Base-by-base conservation (phyloP, 805 yeast genomes). In the Cyberlindnera mississippiensis region DNA sequence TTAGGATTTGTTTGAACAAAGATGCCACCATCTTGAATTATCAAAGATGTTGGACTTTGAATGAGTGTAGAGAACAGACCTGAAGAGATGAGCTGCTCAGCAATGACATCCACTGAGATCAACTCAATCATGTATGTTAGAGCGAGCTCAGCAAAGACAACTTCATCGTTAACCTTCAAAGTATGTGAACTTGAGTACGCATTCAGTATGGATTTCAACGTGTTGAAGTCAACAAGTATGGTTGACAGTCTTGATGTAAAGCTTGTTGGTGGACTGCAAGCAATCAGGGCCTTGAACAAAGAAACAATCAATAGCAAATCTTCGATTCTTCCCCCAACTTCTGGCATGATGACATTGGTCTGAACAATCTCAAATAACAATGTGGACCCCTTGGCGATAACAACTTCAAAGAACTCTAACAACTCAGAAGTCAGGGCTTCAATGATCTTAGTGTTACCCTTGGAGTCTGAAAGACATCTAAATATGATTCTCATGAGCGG, bases 1-100 rank as follows among this genome's bases (percentile, higher is more conserved):
- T 75, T 73, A 0, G 85, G 73, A 4, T 76, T 60, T 1, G 63
- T 55, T 29, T 69, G 70, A 2, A 85, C 73, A 12, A 70, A 66
- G 3, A 86, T 62, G 7, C 73, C 73, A 0, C 95, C 96, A 4
- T 71, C 67, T 56, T 82, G 87, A 31, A 90, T 76, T 2, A 71
- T 69, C 19, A 70, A 62, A 0, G 95, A 82, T 1, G 86, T 70
- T 6, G 89, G 81, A 41, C 93, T 81, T 52, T 88, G 95, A 4
- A 80, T 72, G 31, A 90, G 63, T 4, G 79, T 79, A 4, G 80
- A 68, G 41, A 85, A 75, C 28, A 90, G 61, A 0, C 96, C 95
- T 32, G 73, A 66, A 3, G 72, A 57, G 12, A 85, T 72, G 37
- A 89, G 66, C 37, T 72, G 75, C 41, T 82, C 85, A 1, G 95